These are phyloP conservation scores for Aspergillus campestris DNA, from an alignment of 495 filamentous ascomycete genomes.

Conservation along the genomic window DNA sequence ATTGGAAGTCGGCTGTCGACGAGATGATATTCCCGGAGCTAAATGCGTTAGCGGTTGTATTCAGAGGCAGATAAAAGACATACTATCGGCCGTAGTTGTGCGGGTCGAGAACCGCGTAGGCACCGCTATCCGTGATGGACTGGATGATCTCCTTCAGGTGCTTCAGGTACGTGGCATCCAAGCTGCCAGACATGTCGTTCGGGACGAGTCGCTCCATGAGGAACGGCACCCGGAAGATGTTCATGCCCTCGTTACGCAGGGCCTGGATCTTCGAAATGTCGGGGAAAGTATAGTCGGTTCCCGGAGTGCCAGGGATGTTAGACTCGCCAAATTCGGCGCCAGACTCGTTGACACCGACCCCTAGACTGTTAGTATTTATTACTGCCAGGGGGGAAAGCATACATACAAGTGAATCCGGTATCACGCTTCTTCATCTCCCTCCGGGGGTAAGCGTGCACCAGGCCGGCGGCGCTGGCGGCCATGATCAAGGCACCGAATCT, in stretches of 20 bases:
- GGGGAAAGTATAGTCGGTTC: slow-evolving; percentile 55
- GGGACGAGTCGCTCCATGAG: slow-evolving; percentile 64
- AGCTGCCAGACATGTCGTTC: slow-evolving; percentile 32
- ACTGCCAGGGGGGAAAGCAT: too few species aligned
- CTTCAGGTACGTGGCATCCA: slow-evolving; percentile 33
- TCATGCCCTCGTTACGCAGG: slow-evolving; percentile 55
- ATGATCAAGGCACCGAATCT: slow-evolving; percentile 6
- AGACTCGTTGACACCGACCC: slow-evolving; percentile 31
- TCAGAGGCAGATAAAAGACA: neutral
- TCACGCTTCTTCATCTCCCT: too few species aligned
- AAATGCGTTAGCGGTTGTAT: neutral
- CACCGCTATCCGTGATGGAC: slow-evolving; percentile 54
- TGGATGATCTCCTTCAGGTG: slow-evolving; percentile 46
- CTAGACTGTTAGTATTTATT: slow-evolving; percentile 1
- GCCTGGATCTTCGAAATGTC: slow-evolving; percentile 46
- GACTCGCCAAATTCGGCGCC: slow-evolving; percentile 44
- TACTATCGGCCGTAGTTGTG: slow-evolving; percentile 60
- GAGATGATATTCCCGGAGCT: slow-evolving; percentile 60
- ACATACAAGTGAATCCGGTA: too few species aligned
- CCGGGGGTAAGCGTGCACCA: slow-evolving; percentile 5
- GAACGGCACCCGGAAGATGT: slow-evolving; percentile 62
- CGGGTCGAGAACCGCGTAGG: slow-evolving; percentile 58
- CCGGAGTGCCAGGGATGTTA: slow-evolving; percentile 43
- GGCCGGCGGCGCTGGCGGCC: slow-evolving; percentile 6
- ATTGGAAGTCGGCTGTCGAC: slow-evolving; percentile 47